Base-by-base conservation (phyloP, 768 basidiomycete genomes). In the Boletus sensibilis region DNA sequence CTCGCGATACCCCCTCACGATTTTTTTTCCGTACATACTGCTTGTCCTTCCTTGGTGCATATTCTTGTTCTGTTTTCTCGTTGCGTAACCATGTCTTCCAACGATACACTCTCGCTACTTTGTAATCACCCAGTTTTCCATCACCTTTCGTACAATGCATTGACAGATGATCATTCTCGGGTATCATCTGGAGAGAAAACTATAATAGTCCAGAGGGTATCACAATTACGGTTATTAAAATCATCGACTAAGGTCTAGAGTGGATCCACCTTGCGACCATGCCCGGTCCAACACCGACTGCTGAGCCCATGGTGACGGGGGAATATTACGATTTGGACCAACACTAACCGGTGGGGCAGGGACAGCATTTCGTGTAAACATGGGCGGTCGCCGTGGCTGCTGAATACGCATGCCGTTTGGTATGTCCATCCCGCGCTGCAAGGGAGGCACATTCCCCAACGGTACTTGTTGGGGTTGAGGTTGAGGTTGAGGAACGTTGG, bases 311-410 rank as follows among this genome's bases (percentile, higher is more conserved):
- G 79, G 75, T 4, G 78, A 74, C 16, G 70, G 63, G 3, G 75
- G 72, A 27, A 77, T 77, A 56, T 75, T 75, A 18, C 69, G 71
- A 75, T 68, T 72, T 18, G 72, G 64, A 14, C 66, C 64, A 25
- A 72, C 69, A 40, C 72, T 69, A 21, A 72, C 68, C 14, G 70
- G 67, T 9, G 74, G 71, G 1, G 74, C 68, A 33, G 72, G 75
- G 25, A 73, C 66, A 42, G 71, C 65, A 52, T 69, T 62, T 62
- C 71, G 57, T 53, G 67, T 58, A 66, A 86, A 86, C 72, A 86
- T 86, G 46, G 79, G 81, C 12, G 84, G 73, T 62, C 86, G 76
- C 58, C 85, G 77, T 14, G 78, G 80, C 9, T 78, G 81, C 25
- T 77, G 83, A 62, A 79, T 73, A 18, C 83, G 77, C 72, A 79